Conservation (phyloP, 768 basidiomycete species). For the Candolleomyces aberdarensis region DNA sequence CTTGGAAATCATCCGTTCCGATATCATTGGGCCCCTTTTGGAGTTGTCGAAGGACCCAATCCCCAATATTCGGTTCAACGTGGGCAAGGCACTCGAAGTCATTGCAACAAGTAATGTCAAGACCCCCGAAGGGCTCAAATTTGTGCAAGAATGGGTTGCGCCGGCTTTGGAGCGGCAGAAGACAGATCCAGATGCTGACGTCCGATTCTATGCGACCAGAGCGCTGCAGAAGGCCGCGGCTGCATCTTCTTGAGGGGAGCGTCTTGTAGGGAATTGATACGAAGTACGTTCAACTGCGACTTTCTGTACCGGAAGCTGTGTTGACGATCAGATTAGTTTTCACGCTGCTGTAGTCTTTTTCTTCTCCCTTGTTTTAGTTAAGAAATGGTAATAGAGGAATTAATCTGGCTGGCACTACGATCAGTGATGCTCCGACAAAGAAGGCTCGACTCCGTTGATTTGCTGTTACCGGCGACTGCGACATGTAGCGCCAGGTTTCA, state of each 20-base stretch:
- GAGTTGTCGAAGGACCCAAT: constrained; percentile 86
- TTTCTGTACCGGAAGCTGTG: not conserved
- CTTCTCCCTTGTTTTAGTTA: not conserved
- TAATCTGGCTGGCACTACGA: not conserved
- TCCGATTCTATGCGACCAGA: constrained; percentile 87
- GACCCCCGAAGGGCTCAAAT: constrained; percentile 65
- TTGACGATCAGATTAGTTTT: not conserved
- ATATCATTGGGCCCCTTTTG: constrained; percentile 81
- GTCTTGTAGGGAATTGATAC: not conserved
- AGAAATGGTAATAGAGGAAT: constrained; percentile 6
- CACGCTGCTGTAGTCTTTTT: not conserved
- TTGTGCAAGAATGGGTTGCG: constrained; percentile 69
- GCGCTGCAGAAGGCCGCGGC: constrained; percentile 59
- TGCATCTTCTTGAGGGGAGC: constrained; percentile 9
- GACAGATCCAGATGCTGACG: constrained; percentile 91
- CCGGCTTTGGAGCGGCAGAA: constrained; percentile 86
- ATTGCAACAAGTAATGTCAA: constrained; percentile 69
- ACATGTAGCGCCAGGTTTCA: not conserved
- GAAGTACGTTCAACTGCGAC: not conserved
- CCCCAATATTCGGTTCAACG: constrained; percentile 99
- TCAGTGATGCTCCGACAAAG: not conserved
- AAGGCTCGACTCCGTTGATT: not conserved
- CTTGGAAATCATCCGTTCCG: constrained; percentile 76
- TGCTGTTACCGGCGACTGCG: not conserved
- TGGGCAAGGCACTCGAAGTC: constrained; percentile 91